Evolutionary conservation across 768 basidiomycete genomes (phyloP), one percentile per base, ranked within the genome.

Genomic region (Kwoniella sp.): DNA sequence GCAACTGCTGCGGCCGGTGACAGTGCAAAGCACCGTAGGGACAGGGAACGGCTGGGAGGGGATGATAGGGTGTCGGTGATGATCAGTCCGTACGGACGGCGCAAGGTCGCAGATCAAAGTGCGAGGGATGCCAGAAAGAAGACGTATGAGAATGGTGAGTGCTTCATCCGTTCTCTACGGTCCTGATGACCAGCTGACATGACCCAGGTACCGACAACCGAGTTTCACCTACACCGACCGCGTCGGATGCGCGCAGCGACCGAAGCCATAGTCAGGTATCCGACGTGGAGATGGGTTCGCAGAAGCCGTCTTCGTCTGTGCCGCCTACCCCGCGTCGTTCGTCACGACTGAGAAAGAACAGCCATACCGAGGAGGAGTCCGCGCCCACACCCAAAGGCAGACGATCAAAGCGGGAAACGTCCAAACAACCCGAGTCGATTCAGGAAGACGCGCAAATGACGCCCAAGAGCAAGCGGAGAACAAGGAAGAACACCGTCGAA

Each of bases 71-170:
- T 58, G 12, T 65, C 59, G n/a, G 57, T 70, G 19, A 60, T 70
- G 65, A 67, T 70, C 39, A 70, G 69, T 50, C 69, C 69, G 23
- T 70, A 70, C 46, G 65, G 65, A 8, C 41, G 69, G 28, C 39
- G 69, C 17, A 56, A 52, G 38, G 60, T 61, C 29, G 60, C 53
- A 3, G 68, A 70, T 29, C 19, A 55, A 28, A 58, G 53, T 11
- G 50, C 46, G 3, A 50, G 59, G 37, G 62, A 66, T 26, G 48
- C 39, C 15, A 38, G 63, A 36, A 47, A 49, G 32, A 55, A 47
- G 36, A 17, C 46, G 25, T 38, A 50, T 20, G 51, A 53, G 31
- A 28, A 36, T 29, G 51, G 54, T 53, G 29, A 57, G 59, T 36
- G 5, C 26, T 23, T 36, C 3, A 17, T 25, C 15, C 15, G 8